A percentile compares a stretch with the other conserved stretches of the same genome.
phyloP scores from a whole-genome alignment of 2,329 filamentous ascomycete species.

The Fusarium ambrosium region DNA sequence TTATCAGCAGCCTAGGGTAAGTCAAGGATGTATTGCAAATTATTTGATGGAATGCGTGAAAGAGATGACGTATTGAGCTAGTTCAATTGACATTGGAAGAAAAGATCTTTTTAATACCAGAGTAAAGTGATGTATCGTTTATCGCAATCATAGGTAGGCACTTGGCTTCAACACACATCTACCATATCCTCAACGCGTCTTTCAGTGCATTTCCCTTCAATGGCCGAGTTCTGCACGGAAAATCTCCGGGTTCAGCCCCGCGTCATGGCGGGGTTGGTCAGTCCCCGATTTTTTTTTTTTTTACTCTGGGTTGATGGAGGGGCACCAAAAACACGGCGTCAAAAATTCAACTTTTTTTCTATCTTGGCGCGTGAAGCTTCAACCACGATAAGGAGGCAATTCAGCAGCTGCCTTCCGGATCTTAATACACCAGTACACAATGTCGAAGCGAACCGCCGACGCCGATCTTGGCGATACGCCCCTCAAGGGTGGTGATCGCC shows the following conservation, averaged over 20 bases:
- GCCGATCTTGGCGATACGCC: conserved; percentile 60
- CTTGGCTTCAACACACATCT: neutral
- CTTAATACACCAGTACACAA: conserved; percentile 45
- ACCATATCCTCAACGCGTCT: neutral
- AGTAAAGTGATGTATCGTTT: neutral
- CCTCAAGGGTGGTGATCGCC: conserved; percentile 72
- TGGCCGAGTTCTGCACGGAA: conserved; percentile 26
- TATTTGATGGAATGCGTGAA: neutral
- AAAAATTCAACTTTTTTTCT: conserved; percentile 38
- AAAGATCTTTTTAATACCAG: neutral
- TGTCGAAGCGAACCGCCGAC: conserved; percentile 74
- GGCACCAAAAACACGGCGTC: conserved; percentile 36
- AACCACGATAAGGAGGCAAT: conserved; percentile 1
- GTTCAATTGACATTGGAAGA: neutral
- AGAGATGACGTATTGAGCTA: neutral
- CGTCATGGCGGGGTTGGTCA: conserved; percentile 41
- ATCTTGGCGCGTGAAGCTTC: conserved; percentile 15
- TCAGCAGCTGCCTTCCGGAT: neutral
- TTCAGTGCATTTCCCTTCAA: neutral
- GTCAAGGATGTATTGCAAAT: conserved; percentile 1
- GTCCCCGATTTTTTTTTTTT: conserved; percentile 41
- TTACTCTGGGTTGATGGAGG: conserved; percentile 26
- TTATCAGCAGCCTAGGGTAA: conserved; percentile 7
- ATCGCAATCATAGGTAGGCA: neutral
- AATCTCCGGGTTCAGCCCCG: conserved; percentile 33